Base-by-base conservation (phyloP, 805 yeast genomes). In the Danielia reshetovae region DNA sequence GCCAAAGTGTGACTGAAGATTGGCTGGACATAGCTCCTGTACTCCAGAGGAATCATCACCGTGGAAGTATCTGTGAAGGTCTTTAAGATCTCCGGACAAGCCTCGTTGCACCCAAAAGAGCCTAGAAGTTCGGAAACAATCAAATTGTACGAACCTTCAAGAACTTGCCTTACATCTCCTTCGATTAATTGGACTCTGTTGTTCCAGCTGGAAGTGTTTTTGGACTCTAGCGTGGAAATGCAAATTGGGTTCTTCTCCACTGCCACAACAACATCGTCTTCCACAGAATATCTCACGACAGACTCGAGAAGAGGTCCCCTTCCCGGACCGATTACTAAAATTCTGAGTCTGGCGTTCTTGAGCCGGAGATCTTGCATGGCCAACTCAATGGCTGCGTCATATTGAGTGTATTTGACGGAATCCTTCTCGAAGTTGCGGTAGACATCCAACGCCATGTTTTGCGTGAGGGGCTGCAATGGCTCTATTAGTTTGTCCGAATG, bases 51-150 rank as follows among this genome's bases (percentile, higher is more conserved):
- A 46, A 57, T 75, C 70, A 47, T 71, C 39, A 46, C 51, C 46
- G 30, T 49, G 3, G 33, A 43, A 33, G 73, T 71, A 12, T 68
- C 49, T 1, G 70, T 60, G 3, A 86, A 55, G 7, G 24, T 29
- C 1, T 32, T 30, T 12, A 65, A 39, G 38, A 93, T 80, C 54
- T 89, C 97, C 0, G 97, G 97, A 7, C 85, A 72, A 12, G 86
- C 66, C 54, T 89, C 97, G 57, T 89, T 90, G 55, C 94, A 90
- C 4, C 95, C 97, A 61, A 90, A 84, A 11, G 95, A 85, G 5
- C 97, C 97, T 18, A 89, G 57, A 6, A 90, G 62, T 55, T 89
- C 97, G 28, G 94, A 82, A 1, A 90, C 70, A 7, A 88, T 72
- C 27, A 89, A 49, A 50, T 84, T 72, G 36, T 24, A 29, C 2